phyloP scores from a whole-genome alignment of 805 yeast genomes.

The Brettanomyces custersianus region DNA sequence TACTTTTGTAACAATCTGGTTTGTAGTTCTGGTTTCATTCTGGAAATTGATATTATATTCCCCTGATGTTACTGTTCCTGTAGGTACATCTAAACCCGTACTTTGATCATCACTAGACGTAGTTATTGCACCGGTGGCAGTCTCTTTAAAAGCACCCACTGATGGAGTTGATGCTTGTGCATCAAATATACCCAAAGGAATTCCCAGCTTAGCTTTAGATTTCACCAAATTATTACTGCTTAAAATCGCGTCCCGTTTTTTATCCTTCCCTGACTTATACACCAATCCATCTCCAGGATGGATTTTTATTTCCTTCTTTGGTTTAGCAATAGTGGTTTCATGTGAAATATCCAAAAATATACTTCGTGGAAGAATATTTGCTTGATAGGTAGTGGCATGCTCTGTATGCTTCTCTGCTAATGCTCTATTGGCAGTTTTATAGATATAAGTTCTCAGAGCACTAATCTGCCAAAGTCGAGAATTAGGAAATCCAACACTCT shows the following conservation, averaged over 20 bases:
- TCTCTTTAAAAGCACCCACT: constrained; percentile 10
- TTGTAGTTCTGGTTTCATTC: constrained; percentile 19
- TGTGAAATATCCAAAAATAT: constrained; percentile 39
- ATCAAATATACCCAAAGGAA: too few species aligned
- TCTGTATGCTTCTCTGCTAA: not conserved
- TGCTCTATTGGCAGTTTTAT: constrained; percentile 43
- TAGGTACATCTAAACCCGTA: not conserved
- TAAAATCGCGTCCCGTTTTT: too few species aligned
- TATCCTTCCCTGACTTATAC: too few species aligned
- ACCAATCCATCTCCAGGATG: not conserved
- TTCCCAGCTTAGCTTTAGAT: too few species aligned
- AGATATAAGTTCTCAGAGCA: constrained; percentile 58
- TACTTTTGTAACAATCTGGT: constrained; percentile 19
- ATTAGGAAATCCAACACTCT: constrained; percentile 64
- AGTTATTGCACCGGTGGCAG: constrained; percentile 17
- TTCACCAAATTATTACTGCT: too few species aligned
- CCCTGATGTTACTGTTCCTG: constrained; percentile 11
- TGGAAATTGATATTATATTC: constrained; percentile 13
- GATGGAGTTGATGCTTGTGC: constrained; percentile 4
- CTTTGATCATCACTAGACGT: not conserved
- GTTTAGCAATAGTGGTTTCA: constrained; percentile 16
- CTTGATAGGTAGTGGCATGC: constrained; percentile 2
- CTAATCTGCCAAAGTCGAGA: constrained; percentile 79
- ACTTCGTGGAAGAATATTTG: constrained; percentile 37
- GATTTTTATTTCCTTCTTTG: too few species aligned